Base-by-base conservation (phyloP, 257 asterid species). In the Anisodus tanguticus region DNA sequence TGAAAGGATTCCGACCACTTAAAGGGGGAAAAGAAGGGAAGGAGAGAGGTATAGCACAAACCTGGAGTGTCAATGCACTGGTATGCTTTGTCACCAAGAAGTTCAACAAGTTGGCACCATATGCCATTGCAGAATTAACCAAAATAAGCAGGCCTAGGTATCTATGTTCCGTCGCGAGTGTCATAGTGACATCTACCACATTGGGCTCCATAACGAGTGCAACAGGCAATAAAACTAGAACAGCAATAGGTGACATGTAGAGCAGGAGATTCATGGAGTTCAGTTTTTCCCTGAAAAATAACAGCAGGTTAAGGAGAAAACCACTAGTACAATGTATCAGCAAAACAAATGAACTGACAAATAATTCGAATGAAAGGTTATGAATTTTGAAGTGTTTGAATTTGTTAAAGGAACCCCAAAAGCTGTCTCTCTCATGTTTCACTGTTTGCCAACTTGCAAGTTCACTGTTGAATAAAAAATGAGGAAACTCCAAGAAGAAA, bases 41-140 rank as follows among this genome's bases (percentile, higher is more conserved):
- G 37, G n/a, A 19, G 49, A n/a, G 1, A 59, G 53, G 54, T 31
- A 31, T 31, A 31, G 74, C 26, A 11, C 80, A 63, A 89, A 95
- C 99, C 99, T 95, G 99, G 87, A 95, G 97, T 60, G 99, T 95
- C 69, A 95, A 88, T 74, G 99, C 97, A 88, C 99, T 95, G 83
- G 99, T 95, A 89, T 94, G 94, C 83, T 92, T 95, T 3, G 99
- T 95, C 88, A 95, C 99, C 95, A 94, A 89, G 74, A 95, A 95
- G 84, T 95, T 95, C 84, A 97, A 94, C 95, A 95, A 87, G 88
- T 95, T 95, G 78, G 93, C 98, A 84, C 88, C 90, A 86, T 94
- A 94, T 13, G 99, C 99, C 35, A 95, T 93, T 1, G 94, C 90
- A 49, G 99, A 91, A 85, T 95, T 95, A 91, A 95, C 89, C 54